Evolutionary conservation across 164 flowering plant species (phyloP).

Genomic region (Warburgia ugandensis): DNA sequence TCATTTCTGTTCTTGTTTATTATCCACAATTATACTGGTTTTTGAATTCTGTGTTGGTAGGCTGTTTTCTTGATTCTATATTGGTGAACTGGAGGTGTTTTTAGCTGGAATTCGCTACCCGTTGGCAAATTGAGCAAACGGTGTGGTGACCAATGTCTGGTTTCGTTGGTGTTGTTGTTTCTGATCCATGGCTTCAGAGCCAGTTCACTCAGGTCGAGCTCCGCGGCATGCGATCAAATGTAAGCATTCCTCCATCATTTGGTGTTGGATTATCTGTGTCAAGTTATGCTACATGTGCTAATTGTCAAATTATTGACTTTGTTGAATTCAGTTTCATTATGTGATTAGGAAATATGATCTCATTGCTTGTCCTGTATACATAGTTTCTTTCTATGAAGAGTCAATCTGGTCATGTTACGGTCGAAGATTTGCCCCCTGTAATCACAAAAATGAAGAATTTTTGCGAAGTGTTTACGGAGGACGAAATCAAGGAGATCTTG

Average conservation of each 20-base stretch:
- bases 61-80: not conserved
- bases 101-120: conserved; percentile 2
- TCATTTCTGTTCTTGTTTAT: not conserved
- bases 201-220: conserved; percentile 82
- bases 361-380: not conserved
- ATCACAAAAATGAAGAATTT: conserved; percentile 56
- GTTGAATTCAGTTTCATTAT: no score
- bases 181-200: conserved; percentile 78
- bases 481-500: conserved; percentile 48
- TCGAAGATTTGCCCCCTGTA: conserved; percentile 64
- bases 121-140: conserved; percentile 13
- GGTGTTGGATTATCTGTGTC: no score
- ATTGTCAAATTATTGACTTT: no score
- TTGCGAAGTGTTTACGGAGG: conserved; percentile 37
- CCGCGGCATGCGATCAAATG: conserved; percentile 56
- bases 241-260: conserved; percentile 10
- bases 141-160: no score
- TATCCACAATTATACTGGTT: not conserved
- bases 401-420: conserved; percentile 25
- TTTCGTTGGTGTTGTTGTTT: conserved; percentile 55
- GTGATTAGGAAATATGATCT: not conserved
- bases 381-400: conserved; percentile 44
- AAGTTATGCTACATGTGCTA: no score
- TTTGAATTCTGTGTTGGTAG: conserved; percentile 4
- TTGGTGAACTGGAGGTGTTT: conserved; percentile 2